phyloP scores from a whole-genome alignment of 441 rosid genomes.

The Caryocar brasiliense region DNA sequence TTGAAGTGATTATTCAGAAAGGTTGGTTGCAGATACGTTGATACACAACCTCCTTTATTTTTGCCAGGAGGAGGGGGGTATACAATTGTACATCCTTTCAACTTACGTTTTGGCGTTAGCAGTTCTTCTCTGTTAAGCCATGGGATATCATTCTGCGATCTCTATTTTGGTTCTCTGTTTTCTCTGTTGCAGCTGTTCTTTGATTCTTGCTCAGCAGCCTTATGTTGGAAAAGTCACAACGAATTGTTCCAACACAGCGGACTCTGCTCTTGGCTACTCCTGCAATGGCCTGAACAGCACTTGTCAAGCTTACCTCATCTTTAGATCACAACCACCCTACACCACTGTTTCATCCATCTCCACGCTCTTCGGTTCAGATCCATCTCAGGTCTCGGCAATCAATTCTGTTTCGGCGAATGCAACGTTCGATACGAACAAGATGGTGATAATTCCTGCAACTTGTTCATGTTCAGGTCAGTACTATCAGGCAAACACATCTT shows the following conservation, averaged over 20 bases:
- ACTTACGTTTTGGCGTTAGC: background rate
- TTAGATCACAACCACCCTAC: conserved; percentile 49
- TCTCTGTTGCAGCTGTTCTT: conserved; percentile 8
- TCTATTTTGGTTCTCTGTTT: conserved; percentile 1
- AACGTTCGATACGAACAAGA: conserved; percentile 28
- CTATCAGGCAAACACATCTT: conserved; percentile 49
- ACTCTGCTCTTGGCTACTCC: conserved; percentile 54
- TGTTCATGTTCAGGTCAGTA: conserved; percentile 59
- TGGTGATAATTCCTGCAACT: conserved; percentile 56
- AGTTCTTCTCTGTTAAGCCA: background rate
- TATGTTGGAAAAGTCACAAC: conserved; percentile 40
- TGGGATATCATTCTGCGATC: conserved; percentile 15
- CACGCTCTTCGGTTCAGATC: conserved; percentile 35
- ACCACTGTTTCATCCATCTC: conserved; percentile 44
- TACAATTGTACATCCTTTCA: too few relatives aligned
- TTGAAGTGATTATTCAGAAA: background rate
- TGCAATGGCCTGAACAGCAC: conserved; percentile 54
- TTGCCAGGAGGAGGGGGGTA: too few relatives aligned
- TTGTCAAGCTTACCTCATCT: conserved; percentile 49
- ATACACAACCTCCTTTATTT: too few relatives aligned
- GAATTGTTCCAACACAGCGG: conserved; percentile 24
- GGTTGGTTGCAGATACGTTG: background rate
- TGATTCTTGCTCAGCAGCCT: conserved; percentile 53
- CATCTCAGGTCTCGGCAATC: conserved; percentile 34
- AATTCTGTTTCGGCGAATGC: conserved; percentile 34